A percentile compares a stretch with the other conserved stretches of the same genome.
Evolutionary conservation across 371 early-diverging fungal genomes (phyloP).

Genomic region (Rhizopus sp.): DNA sequence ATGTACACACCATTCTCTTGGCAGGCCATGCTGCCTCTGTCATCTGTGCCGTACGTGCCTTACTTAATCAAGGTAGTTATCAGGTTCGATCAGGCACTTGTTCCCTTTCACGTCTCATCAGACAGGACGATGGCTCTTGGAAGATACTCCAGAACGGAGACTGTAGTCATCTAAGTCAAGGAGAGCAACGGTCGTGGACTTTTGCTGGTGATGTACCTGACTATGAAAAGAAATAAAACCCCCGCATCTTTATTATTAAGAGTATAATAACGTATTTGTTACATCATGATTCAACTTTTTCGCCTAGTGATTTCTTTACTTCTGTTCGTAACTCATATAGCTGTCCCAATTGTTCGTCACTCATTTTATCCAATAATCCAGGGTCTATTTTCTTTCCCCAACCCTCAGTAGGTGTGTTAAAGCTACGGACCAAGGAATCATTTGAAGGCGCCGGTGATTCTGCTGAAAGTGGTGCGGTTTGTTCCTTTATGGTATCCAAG

Average conservation of each 20-base stretch:
- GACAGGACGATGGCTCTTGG: conserved; percentile 29
- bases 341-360: conserved; percentile 69
- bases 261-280: not conserved
- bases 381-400: conserved; percentile 59
- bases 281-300: conserved; percentile 17
- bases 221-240: conserved; percentile 26
- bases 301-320: conserved; percentile 46
- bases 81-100: conserved; percentile 31
- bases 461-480: conserved; percentile 36
- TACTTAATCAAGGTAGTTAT: conserved; percentile 27
- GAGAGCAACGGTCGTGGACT: conserved; percentile 41
- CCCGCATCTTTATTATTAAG: not conserved
- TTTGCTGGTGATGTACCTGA: conserved; percentile 44
- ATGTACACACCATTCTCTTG: conserved; percentile 21
- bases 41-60: conserved; percentile 37
- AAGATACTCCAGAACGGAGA: conserved; percentile 25
- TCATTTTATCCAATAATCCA: conserved; percentile 59
- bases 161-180: conserved; percentile 28
- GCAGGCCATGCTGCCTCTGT: conserved; percentile 46
- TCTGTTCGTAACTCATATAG: conserved; percentile 65
- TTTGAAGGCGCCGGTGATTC: conserved; percentile 27
- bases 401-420: conserved; percentile 33
- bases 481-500: conserved; percentile 31
- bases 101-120: conserved; percentile 33
- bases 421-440: conserved; percentile 39